A percentile compares a stretch with the other conserved stretches of the same genome.
Conservation (phyloP, 1,284 basidiomycete species). For the Exobasidium rhododendri region DNA sequence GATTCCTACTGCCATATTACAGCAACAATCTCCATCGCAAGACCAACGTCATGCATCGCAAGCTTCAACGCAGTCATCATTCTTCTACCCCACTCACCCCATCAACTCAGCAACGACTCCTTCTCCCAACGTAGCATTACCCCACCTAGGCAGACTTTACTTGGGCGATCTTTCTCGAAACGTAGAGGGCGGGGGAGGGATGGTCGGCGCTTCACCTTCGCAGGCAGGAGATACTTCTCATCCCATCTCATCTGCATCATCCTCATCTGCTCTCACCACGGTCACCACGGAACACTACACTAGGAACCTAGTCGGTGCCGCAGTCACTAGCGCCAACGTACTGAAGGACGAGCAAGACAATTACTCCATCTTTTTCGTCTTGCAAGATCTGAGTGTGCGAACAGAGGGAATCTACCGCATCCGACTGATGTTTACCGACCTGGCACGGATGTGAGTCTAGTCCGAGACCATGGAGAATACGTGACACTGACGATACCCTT, state of each 20-base stretch:
- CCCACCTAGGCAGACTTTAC: not conserved
- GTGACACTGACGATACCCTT: not conserved
- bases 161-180: not conserved
- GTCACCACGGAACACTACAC: slow-evolving; percentile 26
- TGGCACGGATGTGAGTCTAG: slow-evolving; percentile 17
- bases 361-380: slow-evolving; percentile 46
- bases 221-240: not conserved
- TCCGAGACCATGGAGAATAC: not conserved
- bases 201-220: not conserved
- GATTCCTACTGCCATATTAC: slow-evolving; percentile 24
- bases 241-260: not conserved
- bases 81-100: not conserved
- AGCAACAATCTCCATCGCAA: not conserved
- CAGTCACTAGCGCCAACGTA: slow-evolving; percentile 45
- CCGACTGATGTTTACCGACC: slow-evolving; percentile 43
- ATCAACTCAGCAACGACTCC: not conserved
- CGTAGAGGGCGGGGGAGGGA: not conserved
- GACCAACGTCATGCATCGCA: too few species aligned
- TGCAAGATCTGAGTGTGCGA: slow-evolving; percentile 45
- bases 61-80: slow-evolving; percentile 1
- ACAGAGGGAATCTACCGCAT: slow-evolving; percentile 47
- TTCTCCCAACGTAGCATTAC: not conserved
- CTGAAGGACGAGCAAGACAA: slow-evolving; percentile 43
- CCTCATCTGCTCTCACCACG: slow-evolving; percentile 9
- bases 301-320: slow-evolving; percentile 43